Percentiles rank a stretch among this genome's conserved stretches.
Conservation (phyloP, 2,329 filamentous ascomycete genomes). For the Alternaria metachromatica region DNA sequence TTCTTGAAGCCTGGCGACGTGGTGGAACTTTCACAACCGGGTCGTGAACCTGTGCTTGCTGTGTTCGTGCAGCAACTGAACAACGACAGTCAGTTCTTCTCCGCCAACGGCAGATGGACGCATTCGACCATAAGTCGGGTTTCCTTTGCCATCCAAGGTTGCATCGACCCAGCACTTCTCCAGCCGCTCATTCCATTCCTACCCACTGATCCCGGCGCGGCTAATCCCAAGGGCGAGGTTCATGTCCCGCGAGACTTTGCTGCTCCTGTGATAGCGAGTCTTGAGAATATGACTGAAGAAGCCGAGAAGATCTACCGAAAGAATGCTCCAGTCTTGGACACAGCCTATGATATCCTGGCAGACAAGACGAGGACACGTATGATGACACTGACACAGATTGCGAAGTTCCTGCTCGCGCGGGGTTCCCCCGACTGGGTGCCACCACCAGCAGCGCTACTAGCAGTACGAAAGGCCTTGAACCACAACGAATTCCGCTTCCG, state of each 20-base stretch:
- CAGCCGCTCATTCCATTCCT: slow-evolving; percentile 59
- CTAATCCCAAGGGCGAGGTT: slow-evolving; percentile 39
- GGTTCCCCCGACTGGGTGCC: slow-evolving; percentile 36
- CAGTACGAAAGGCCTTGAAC: slow-evolving; percentile 70
- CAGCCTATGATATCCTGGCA: slow-evolving; percentile 57
- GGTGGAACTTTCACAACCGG: slow-evolving; percentile 53
- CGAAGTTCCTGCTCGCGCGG: slow-evolving; percentile 49
- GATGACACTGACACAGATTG: slow-evolving; percentile 57
- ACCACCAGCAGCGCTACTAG: slow-evolving; percentile 64
- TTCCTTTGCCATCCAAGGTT: slow-evolving; percentile 58
- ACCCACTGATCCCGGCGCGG: slow-evolving; percentile 48
- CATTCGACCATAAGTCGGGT: slow-evolving; percentile 49
- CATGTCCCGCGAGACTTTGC: slow-evolving; percentile 56
- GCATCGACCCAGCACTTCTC: slow-evolving; percentile 55
- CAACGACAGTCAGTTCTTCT: slow-evolving; percentile 56
- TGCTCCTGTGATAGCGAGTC: slow-evolving; percentile 52
- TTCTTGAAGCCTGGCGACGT: slow-evolving; percentile 56
- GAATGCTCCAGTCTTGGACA: slow-evolving; percentile 56
- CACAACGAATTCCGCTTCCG: slow-evolving; percentile 68
- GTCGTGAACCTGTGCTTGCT: slow-evolving; percentile 53
- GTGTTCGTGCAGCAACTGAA: slow-evolving; percentile 57
- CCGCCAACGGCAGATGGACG: slow-evolving; percentile 58
- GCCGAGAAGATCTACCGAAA: slow-evolving; percentile 57
- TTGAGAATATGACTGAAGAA: slow-evolving; percentile 54
- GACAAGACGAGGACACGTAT: slow-evolving; percentile 53